These are phyloP conservation scores for Fragosphaeria purpurea DNA, from an alignment of 2,329 filamentous ascomycete species.

Conservation along the genomic window DNA sequence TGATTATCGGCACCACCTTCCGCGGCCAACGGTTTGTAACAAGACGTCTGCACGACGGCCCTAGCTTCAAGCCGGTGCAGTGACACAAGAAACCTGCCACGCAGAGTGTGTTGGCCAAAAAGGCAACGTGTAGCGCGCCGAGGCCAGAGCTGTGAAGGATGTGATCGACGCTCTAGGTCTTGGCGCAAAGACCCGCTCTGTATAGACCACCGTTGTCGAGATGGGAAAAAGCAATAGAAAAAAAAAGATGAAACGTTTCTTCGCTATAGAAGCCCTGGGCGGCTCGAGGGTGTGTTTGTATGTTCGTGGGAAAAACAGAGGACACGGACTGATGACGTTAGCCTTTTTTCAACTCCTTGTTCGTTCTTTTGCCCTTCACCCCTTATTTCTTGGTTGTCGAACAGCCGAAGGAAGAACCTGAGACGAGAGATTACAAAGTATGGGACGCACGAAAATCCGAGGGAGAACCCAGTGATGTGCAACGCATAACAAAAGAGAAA, in stretches of 20 bases:
- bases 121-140: constrained; percentile 1
- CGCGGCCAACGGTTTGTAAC: not conserved
- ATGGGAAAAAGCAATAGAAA: not conserved
- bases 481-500: constrained; percentile 2
- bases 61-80: too few relatives aligned
- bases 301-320: not conserved
- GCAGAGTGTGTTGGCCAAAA: not conserved
- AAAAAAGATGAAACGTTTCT: constrained; percentile 4
- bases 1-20: not conserved
- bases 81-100: not conserved
- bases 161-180: not conserved
- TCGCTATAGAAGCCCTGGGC: not conserved
- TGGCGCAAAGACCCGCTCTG: not conserved
- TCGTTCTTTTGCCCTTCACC: not conserved
- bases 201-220: not conserved
- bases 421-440: not conserved
- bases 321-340: constrained; percentile 10
- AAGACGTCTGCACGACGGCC: too few relatives aligned
- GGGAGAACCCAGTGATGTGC: constrained; percentile 2
- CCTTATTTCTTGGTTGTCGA: not conserved
- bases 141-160: not conserved
- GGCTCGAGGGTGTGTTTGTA: constrained; percentile 1
- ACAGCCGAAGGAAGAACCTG: constrained; percentile 3
- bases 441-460: not conserved
- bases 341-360: not conserved